Evolutionary conservation across 1,284 basidiomycete species (phyloP).

Genomic region (Laetiporus sulphureus): DNA sequence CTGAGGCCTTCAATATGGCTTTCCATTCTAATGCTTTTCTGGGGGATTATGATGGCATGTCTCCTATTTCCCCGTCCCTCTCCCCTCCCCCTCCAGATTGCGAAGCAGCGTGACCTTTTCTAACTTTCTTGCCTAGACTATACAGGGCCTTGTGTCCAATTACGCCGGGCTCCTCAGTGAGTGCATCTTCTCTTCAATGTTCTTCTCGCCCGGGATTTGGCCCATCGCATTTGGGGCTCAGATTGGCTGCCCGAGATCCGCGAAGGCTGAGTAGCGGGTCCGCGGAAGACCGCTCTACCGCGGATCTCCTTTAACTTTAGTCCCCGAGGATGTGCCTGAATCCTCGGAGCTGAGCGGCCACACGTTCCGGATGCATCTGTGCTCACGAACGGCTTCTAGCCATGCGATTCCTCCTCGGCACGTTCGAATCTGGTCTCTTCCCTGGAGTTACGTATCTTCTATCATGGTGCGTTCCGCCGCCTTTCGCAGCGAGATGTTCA

Average conservation of each 20-base stretch:
- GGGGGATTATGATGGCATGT: slow-evolving; percentile 67
- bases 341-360: too few species aligned
- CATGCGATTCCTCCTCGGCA: slow-evolving; percentile 59
- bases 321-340: too few species aligned
- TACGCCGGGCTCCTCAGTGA: slow-evolving; percentile 57
- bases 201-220: neutral
- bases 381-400: too few species aligned
- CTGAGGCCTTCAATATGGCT: slow-evolving; percentile 62
- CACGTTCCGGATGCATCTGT: too few species aligned
- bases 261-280: too few species aligned
- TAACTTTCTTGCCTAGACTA: slow-evolving; percentile 40
- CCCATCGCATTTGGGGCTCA: too few species aligned
- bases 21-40: slow-evolving; percentile 53
- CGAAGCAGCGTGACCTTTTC: too few species aligned
- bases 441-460: slow-evolving; percentile 62
- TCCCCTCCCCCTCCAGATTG: too few species aligned
- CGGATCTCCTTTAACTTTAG: too few species aligned
- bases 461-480: slow-evolving; percentile 42
- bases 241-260: too few species aligned
- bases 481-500: neutral
- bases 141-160: slow-evolving; percentile 62
- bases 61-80: too few species aligned
- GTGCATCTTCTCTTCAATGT: slow-evolving; percentile 12
- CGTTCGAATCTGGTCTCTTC: slow-evolving; percentile 70
- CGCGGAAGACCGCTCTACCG: too few species aligned